Evolutionary conservation across 2,329 filamentous ascomycete species (phyloP).

Genomic region (Monascus ruber): DNA sequence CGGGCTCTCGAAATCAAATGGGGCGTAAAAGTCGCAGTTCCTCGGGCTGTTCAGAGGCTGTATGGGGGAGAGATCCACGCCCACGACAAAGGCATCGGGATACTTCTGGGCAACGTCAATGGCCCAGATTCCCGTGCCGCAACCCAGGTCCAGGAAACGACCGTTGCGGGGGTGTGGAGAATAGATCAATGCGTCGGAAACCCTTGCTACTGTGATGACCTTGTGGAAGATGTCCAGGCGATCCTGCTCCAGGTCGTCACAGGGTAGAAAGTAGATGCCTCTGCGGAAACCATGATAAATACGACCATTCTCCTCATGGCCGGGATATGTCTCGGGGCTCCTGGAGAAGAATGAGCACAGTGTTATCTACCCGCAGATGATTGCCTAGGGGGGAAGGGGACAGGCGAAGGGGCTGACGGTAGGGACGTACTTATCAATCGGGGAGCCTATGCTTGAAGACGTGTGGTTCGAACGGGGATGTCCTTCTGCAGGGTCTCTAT

Average conservation of each 20-base stretch:
- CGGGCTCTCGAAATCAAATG: slow-evolving; percentile 65
- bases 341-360: slow-evolving; percentile 10
- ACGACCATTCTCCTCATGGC: slow-evolving; percentile 56
- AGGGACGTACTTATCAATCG: slow-evolving; percentile 1
- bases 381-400: no score
- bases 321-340: slow-evolving; percentile 24
- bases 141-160: slow-evolving; percentile 58
- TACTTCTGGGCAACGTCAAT: slow-evolving; percentile 70
- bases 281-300: slow-evolving; percentile 56
- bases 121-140: slow-evolving; percentile 84
- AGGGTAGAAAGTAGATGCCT: slow-evolving; percentile 64
- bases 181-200: slow-evolving; percentile 32
- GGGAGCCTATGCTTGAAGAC: background rate
- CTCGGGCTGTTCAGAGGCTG: slow-evolving; percentile 58
- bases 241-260: slow-evolving; percentile 66
- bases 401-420: background rate
- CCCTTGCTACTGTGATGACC: slow-evolving; percentile 55
- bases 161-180: slow-evolving; percentile 30
- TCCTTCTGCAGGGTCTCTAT: slow-evolving; percentile 15
- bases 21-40: slow-evolving; percentile 54
- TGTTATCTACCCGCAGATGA: background rate
- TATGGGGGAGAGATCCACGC: slow-evolving; percentile 51
- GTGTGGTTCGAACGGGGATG: slow-evolving; percentile 1
- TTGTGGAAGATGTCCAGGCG: slow-evolving; percentile 75
- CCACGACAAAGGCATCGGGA: slow-evolving; percentile 47